Base-by-base conservation (phyloP, 164 flowering plant genomes). In the Santalum album region DNA sequence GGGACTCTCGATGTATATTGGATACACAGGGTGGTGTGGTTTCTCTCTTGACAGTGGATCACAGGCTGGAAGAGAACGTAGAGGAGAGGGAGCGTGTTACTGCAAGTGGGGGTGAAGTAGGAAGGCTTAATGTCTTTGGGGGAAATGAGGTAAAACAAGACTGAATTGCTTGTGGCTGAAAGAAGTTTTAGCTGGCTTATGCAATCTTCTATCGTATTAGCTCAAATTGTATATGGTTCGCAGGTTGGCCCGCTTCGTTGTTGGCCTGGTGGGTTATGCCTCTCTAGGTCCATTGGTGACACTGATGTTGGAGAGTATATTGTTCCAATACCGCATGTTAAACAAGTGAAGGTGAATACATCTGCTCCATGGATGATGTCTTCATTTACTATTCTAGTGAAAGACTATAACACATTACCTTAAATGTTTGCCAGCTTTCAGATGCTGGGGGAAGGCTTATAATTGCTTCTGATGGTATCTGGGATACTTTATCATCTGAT, bases 181-280 rank as follows among this genome's bases (percentile, higher is more conserved):
- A 53, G 47, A 46, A n/a, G 7, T 60, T 32, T 19, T 51, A 43
- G 24, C 2, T 50, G 34, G 7, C 9, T 17, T 40, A 22, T 27
- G 19, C 26, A 34, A 25, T 1, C 6, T 39, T 46, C 7, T 36
- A 17, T 18, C 23, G 12, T 35, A 22, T 26, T 60, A 26, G 23
- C 53, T 35, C 26, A 47, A 53, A 42, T 17, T 57, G 6, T 39
- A 19, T 55, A 1, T 51, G 18, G 25, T 63, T 61, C 26, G n/a
- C 57, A 83, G 96, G 90, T 84, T 63, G 96, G 96, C 15, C 96
- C 96, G 7, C 83, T 87, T 23, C 87, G 96, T 1, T 88, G 96
- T 66, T 88, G 96, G 96, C 92, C 96, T 71, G 96, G 96, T 56
- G 96, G 96, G 26, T 72, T 88, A 63, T 87, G 96, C 66, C 90